Base-by-base conservation (phyloP, 257 asterid genomes). In the Striga asiatica region DNA sequence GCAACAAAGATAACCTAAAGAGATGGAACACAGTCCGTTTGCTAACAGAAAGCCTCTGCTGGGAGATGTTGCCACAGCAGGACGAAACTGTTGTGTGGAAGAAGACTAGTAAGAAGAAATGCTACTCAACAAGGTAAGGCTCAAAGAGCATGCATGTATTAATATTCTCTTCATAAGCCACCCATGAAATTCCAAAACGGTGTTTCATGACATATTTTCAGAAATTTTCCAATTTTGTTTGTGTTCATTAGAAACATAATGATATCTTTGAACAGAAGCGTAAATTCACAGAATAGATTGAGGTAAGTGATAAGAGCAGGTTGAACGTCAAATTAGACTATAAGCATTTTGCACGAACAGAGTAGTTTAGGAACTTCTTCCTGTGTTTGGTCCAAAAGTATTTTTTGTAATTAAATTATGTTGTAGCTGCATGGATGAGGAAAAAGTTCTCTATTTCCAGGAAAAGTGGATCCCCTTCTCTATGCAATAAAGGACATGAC, bases 21-120 rank as follows among this genome's bases (percentile, higher is more conserved):
- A 88, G 78, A 64, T 92, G 95, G 99, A 79, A 83, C 47, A 61
- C 84, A 35, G 87, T 92, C 66, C 89, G 69, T 22, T 56, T 53
- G 27, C 71, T 75, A 61, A 81, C 92, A 22, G 78, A 71, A 76
- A 75, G 50, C 61, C 80, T 92, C 45, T 92, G 99, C 73, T 92
- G 99, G 99, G 84, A 81, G 29, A 80, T 88, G 89, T 70, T 79
- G 71, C 79, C 96, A 0, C 99, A 85, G 67, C 97, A 92, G 69
- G 97, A 88, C 31, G 93, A 88, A 66, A 88, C 97, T 48, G 95
- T 79, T 65, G 89, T 92, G 16, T 92, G 99, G 99, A 88, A 79
- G 76, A 92, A 92, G 73, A 88, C 94, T 58, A 76, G 78, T 69
- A 72, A 80, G 72, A 88, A 64, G 76, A 78, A 66, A 32, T 88